Base-by-base conservation (phyloP, 169 alveolate species). In the Plasmodium billcollinsi region DNA sequence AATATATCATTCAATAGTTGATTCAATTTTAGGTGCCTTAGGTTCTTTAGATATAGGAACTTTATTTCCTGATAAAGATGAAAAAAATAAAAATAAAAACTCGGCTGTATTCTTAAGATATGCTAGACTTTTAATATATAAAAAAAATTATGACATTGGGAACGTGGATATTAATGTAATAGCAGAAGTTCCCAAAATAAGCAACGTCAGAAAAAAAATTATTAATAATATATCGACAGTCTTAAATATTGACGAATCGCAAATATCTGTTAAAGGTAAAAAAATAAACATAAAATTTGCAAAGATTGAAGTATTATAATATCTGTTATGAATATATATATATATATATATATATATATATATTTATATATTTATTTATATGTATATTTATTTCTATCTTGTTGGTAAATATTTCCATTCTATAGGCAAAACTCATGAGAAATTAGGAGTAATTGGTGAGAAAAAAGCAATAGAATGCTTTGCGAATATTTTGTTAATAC, bases 1-100 rank as follows among this genome's bases (percentile, higher is more conserved):
- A 49, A 92, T 96, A 69, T 88, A 90, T 88, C 98, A 96, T 75
- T 94, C 97, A 12, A 49, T 94, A 24, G 90, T 95, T 43, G 97
- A 96, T 59, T 94, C 97, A 8, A 69, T 96, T 20, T 91, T 95
- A 24, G 98, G 97, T 3, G 97, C 97, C 1, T 39, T 92, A 15
- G 96, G 95, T 33, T 89, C 69, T 14, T 95, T 94, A 3, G 98
- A 96, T 88, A 93, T 96, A 49, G 98, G 98, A 39, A 96, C 95
- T 71, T 94, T 94, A 52, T 96, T 95, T 70, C 96, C 98, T 12
- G 97, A 96, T 90, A 62, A 88, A 11, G 94, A 93, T n/a, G 94
- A 96, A 43, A 66, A 62, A 47, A 49, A 74, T 73, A 88, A 83
- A 73, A 93, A 91, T 86, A 71, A 88, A 45, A 88, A 80, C 65